Percentiles rank a stretch among this genome's conserved stretches.
Conservation (phyloP, 257 asterid genomes). For the Paraleonurus japonicus region DNA sequence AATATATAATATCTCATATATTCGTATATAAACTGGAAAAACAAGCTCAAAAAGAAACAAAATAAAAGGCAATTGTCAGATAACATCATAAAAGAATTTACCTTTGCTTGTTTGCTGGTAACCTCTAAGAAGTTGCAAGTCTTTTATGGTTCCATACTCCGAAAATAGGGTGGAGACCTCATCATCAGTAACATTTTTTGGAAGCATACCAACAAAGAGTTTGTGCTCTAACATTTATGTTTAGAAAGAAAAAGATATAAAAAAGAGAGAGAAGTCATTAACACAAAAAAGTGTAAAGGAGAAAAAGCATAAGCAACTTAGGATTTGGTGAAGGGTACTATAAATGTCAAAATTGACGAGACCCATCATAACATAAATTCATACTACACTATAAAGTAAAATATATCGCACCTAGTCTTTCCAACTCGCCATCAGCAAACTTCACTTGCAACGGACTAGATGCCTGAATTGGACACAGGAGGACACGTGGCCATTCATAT, state of each 20-base stretch:
- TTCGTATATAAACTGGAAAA: neutral
- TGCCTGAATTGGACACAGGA: slow-evolving; percentile 66
- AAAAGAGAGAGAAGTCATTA: slow-evolving; percentile 19
- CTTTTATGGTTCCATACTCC: slow-evolving; percentile 81
- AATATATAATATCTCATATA: neutral
- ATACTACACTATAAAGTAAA: slow-evolving; percentile 18
- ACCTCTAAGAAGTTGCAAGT: slow-evolving; percentile 93
- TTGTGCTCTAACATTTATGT: slow-evolving; percentile 74
- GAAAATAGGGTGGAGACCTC: slow-evolving; percentile 87
- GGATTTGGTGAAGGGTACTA: neutral
- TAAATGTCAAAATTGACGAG: slow-evolving; percentile 12
- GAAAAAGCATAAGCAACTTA: slow-evolving; percentile 9
- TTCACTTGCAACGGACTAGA: slow-evolving; percentile 97
- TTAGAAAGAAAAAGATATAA: neutral
- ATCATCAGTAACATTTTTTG: slow-evolving; percentile 82
- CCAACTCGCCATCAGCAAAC: slow-evolving; percentile 98
- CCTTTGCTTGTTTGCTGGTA: slow-evolving; percentile 98
- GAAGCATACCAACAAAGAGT: slow-evolving; percentile 97
- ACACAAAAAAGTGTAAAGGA: neutral
- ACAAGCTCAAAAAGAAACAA: slow-evolving; percentile 29
- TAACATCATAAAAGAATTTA: slow-evolving; percentile 18
- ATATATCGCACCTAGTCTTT: slow-evolving; percentile 67
- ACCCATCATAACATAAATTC: slow-evolving; percentile 19
- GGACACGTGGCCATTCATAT: slow-evolving; percentile 31
- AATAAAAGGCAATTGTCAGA: slow-evolving; percentile 8